phyloP scores from a whole-genome alignment of 495 filamentous ascomycete genomes.

The Xylaria longipes region DNA sequence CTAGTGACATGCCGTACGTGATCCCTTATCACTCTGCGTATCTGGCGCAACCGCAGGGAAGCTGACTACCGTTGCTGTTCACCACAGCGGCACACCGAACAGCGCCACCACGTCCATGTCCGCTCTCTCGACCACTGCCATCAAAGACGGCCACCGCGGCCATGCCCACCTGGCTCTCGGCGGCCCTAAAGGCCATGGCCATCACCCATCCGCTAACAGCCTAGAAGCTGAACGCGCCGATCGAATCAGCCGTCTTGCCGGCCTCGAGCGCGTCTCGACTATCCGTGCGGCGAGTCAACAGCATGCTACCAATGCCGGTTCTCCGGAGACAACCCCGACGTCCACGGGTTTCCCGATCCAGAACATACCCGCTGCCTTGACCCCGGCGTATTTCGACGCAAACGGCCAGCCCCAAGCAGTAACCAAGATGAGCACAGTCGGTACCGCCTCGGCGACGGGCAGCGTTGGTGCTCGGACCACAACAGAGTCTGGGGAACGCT shows the following conservation, averaged over 20 bases:
- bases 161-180: slow-evolving; percentile 57
- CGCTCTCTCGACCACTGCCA: slow-evolving; percentile 85
- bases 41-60: background rate
- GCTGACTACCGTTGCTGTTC: background rate
- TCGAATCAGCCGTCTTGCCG: slow-evolving; percentile 88
- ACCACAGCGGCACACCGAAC: slow-evolving; percentile 82
- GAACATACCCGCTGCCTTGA: slow-evolving; percentile 46
- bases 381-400: slow-evolving; percentile 73
- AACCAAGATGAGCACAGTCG: slow-evolving; percentile 82
- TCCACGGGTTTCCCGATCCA: slow-evolving; percentile 38
- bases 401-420: slow-evolving; percentile 61
- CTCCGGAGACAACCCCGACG: slow-evolving; percentile 41
- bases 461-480: slow-evolving; percentile 72
- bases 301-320: slow-evolving; percentile 35
- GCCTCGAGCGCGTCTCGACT: slow-evolving; percentile 79
- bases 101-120: slow-evolving; percentile 86
- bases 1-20: slow-evolving; percentile 87
- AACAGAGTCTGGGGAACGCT: slow-evolving; percentile 54
- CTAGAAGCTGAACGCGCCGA: slow-evolving; percentile 91
- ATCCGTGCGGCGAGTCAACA: slow-evolving; percentile 58
- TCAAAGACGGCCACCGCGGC: slow-evolving; percentile 91
- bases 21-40: slow-evolving; percentile 15
- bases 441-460: slow-evolving; percentile 73
- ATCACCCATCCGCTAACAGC: slow-evolving; percentile 68
- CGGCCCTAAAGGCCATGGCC: slow-evolving; percentile 60